Conservation (phyloP, 139 green algal species). For the Zygnema circumcarinatum region DNA sequence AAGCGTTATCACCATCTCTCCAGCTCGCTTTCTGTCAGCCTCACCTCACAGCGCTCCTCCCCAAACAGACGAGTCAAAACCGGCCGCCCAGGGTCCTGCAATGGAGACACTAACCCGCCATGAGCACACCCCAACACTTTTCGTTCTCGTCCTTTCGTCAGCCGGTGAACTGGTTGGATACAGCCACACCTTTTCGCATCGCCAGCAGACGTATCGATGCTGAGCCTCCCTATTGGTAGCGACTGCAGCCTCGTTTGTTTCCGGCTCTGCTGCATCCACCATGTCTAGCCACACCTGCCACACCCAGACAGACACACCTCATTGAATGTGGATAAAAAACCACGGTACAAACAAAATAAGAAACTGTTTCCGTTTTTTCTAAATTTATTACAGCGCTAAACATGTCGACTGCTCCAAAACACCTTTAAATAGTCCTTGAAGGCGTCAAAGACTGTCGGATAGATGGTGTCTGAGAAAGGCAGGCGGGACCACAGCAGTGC, state of each 20-base stretch:
- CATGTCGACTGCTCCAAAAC: too few relatives aligned
- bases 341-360: too few relatives aligned
- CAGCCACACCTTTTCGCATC: conserved; percentile 32
- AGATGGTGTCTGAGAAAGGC: not conserved
- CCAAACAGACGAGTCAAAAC: conserved; percentile 47
- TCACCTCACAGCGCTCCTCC: conserved; percentile 48
- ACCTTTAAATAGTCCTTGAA: conserved; percentile 36
- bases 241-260: not conserved
- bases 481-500: conserved; percentile 39
- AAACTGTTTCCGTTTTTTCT: too few relatives aligned
- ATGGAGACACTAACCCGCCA: not conserved
- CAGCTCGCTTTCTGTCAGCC: too few relatives aligned
- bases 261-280: conserved; percentile 11
- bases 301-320: not conserved
- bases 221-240: conserved; percentile 40
- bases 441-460: conserved; percentile 37
- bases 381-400: too few relatives aligned
- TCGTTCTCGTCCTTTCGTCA: too few relatives aligned
- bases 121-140: too few relatives aligned
- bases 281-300: conserved; percentile 41
- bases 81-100: conserved; percentile 44
- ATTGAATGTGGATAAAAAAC: too few relatives aligned
- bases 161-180: not conserved
- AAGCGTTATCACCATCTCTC: too few relatives aligned
- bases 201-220: conserved; percentile 48